Base-by-base conservation (phyloP, 2,329 filamentous ascomycete genomes). In the Acrocalymma vagum region DNA sequence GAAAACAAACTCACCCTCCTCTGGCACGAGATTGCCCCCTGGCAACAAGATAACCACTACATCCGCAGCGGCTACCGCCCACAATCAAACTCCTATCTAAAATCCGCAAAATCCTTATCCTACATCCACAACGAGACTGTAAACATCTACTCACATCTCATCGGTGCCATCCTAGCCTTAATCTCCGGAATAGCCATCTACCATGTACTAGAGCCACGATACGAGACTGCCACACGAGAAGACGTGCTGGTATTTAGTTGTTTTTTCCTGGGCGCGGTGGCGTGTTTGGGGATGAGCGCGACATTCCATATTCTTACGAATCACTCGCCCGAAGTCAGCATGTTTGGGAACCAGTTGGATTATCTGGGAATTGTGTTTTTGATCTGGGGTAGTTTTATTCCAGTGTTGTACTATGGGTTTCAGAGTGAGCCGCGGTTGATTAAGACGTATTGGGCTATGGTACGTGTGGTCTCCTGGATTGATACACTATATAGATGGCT, bases 311-410 rank as follows among this genome's bases (percentile, higher is more conserved):
- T 88, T 2, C 81, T 96, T 31, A 84, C 80, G 15, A 96, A 96
- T 54, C 94, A 99, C 69, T 94, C 88, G 13, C 82, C 84, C 24
- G 71, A 72, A 2, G 89, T 96, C 10, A 85, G 87, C 2, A 85
- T 82, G 48, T 88, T 90, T 76, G 92, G 92, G 9, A 97, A 97
- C 67, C 90, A 95, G 69, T 75, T 97, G 41, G 94, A 99, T 67
- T 97, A 99, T 67, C 83, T 93, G 5, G 94, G 94, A 6, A 99
- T 99, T 56, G 89, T 97, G 20, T 83, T 86, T 32, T 75, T 99
- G 54, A 97, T 97, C 44, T 88, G 93, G 54, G 94, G 94, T 6
- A 93, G 87, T 65, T 96, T 93, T 63, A 83, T 97, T 29, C 92
- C 94, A 2, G 87, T 88, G 33, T 71, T 99, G 44, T 80, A 79